A percentile compares a stretch with the other conserved stretches of the same genome.
Evolutionary conservation across 2,329 filamentous ascomycete species (phyloP).

Genomic region (Colletotrichum orbiculare): DNA sequence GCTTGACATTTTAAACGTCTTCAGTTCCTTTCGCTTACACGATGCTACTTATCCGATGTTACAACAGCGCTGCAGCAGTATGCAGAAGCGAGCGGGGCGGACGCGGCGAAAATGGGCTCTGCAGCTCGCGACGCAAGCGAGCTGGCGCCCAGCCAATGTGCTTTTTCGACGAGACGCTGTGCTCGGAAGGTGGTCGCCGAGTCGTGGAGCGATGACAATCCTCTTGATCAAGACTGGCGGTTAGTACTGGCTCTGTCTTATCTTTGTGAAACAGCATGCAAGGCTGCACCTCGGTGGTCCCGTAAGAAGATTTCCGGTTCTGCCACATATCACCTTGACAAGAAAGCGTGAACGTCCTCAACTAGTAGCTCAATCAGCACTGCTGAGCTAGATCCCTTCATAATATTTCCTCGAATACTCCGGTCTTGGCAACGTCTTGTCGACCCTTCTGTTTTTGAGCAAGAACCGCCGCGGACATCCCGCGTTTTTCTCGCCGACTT

Average conservation of each 20-base stretch:
- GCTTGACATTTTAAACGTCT: neutral
- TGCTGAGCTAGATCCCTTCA: neutral
- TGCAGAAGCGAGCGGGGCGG: neutral
- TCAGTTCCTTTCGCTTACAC: neutral
- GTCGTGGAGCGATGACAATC: too few relatives aligned
- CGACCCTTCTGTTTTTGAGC: neutral
- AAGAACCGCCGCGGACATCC: neutral
- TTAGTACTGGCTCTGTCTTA: too few relatives aligned
- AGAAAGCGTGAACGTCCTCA: neutral
- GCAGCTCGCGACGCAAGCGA: neutral
- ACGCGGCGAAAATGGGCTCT: neutral
- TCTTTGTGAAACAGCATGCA: too few relatives aligned
- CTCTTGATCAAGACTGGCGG: too few relatives aligned
- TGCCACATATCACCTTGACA: too few relatives aligned
- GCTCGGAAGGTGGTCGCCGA: too few relatives aligned
- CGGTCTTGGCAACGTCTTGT: constrained; percentile 5
- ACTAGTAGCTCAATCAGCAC: neutral
- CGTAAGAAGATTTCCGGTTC: too few relatives aligned
- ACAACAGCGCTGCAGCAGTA: neutral
- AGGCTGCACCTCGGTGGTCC: too few relatives aligned
- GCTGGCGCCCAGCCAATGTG: neutral
- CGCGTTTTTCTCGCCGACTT: constrained; percentile 2
- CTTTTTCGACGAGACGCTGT: neutral
- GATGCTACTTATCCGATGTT: neutral
- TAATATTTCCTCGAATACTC: neutral